A percentile compares a stretch with the other conserved stretches of the same genome.
These are phyloP conservation scores for Apiospora koreana DNA, from an alignment of 2,329 filamentous ascomycete species.

Conservation along the genomic window DNA sequence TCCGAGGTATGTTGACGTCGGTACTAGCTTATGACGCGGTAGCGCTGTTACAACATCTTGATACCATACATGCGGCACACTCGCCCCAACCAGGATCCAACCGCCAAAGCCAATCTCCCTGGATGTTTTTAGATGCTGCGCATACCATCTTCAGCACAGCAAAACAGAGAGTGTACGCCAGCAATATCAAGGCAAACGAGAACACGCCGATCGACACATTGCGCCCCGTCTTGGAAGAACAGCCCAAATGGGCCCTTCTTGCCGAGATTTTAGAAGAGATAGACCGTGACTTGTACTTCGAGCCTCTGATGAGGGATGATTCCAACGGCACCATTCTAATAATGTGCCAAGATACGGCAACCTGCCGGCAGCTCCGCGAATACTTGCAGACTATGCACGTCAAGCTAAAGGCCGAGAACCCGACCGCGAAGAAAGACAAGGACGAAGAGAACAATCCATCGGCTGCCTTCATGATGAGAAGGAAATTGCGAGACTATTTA, in stretches of 20 bases:
- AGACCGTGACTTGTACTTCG: constrained; percentile 85
- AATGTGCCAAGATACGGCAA: constrained; percentile 89
- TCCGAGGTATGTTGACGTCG: constrained; percentile 79
- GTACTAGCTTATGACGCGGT: constrained; percentile 87
- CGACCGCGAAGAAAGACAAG: constrained; percentile 39
- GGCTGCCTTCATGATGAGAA: constrained; percentile 85
- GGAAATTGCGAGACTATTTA: constrained; percentile 82
- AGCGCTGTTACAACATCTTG: constrained; percentile 87
- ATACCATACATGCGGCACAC: constrained; percentile 90
- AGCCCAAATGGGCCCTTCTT: constrained; percentile 89
- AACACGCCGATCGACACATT: constrained; percentile 60
- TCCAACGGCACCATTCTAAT: constrained; percentile 92
- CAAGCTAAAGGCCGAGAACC: constrained; percentile 50
- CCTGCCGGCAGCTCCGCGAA: constrained; percentile 85
- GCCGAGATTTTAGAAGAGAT: constrained; percentile 94
- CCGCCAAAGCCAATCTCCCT: constrained; percentile 86
- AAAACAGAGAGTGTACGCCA: constrained; percentile 81
- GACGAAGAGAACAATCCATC: constrained; percentile 63
- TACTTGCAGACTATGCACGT: constrained; percentile 91
- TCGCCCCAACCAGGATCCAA: constrained; percentile 86
- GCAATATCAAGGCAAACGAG: constrained; percentile 57
- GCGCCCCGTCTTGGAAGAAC: constrained; percentile 83
- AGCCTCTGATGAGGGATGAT: constrained; percentile 73
- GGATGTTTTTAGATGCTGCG: constrained; percentile 93
- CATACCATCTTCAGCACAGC: constrained; percentile 93